Conservation (phyloP, 805 yeast species). For the Starmerella bacillaris region DNA sequence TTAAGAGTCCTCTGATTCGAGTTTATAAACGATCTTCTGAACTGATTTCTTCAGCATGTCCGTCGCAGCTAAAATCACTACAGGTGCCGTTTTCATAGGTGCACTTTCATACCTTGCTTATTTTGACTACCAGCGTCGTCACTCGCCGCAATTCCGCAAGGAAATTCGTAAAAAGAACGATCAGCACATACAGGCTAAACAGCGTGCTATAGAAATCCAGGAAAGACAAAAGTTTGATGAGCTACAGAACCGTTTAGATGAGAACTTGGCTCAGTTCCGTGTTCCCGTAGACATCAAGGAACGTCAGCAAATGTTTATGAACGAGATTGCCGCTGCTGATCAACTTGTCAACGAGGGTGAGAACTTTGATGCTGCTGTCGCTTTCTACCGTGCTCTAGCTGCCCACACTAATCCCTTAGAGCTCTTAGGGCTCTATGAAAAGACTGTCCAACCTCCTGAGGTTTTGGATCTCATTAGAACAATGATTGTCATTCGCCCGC, state of each 20-base stretch:
- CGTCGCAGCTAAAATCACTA: slow-evolving; percentile 20
- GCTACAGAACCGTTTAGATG: slow-evolving; percentile 42
- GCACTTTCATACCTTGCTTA: slow-evolving; percentile 49
- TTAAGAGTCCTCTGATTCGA: too few relatives aligned
- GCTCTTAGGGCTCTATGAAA: slow-evolving; percentile 74
- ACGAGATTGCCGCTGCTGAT: slow-evolving; percentile 73
- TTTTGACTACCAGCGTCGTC: slow-evolving; percentile 85
- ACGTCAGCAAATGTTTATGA: slow-evolving; percentile 65
- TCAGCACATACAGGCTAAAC: slow-evolving; percentile 40
- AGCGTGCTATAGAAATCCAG: slow-evolving; percentile 39
- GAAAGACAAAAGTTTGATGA: slow-evolving; percentile 38
- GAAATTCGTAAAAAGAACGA: slow-evolving; percentile 45
- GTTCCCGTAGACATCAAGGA: slow-evolving; percentile 50
- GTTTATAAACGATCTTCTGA: too few relatives aligned
- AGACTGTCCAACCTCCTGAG: slow-evolving; percentile 54
- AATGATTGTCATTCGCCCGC: slow-evolving; percentile 84
- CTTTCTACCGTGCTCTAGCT: slow-evolving; percentile 81
- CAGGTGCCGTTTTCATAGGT: slow-evolving; percentile 19
- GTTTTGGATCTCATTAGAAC: slow-evolving; percentile 68
- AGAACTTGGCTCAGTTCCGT: slow-evolving; percentile 53
- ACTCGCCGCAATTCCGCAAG: slow-evolving; percentile 64
- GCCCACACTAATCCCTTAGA: slow-evolving; percentile 93
- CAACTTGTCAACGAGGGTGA: slow-evolving; percentile 50
- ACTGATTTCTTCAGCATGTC: slow-evolving; percentile 17
- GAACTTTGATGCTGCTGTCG: slow-evolving; percentile 58